Percentiles rank a stretch among this genome's conserved stretches.
Conservation (phyloP, 1,139 yeast species). For the Debaryomyces sp. region DNA sequence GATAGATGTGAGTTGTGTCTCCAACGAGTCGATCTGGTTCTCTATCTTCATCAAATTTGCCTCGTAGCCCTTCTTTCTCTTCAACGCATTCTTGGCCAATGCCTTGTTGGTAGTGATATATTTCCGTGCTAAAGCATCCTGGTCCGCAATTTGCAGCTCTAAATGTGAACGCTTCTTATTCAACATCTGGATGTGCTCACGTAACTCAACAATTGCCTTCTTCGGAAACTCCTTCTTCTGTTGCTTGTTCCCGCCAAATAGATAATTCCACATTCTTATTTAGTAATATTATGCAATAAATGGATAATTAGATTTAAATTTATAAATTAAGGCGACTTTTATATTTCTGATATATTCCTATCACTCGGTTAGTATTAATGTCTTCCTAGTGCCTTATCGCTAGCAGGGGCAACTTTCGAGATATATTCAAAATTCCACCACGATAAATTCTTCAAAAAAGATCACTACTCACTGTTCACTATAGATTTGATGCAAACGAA, state of each 20-base stretch:
- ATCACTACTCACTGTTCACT: not conserved
- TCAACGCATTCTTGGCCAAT: constrained; percentile 83
- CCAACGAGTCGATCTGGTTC: constrained; percentile 86
- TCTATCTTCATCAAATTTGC: constrained; percentile 77
- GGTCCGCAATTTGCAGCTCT: constrained; percentile 82
- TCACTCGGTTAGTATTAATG: not conserved
- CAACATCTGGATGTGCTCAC: constrained; percentile 87
- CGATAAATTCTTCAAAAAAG: not conserved
- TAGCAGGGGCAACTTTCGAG: constrained; percentile 4
- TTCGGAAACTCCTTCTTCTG: constrained; percentile 85
- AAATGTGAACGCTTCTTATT: constrained; percentile 82
- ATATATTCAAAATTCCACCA: not conserved
- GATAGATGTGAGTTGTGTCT: constrained; percentile 84
- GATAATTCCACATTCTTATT: constrained; percentile 66
- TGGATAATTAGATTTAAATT: not conserved
- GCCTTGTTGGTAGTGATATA: constrained; percentile 66
- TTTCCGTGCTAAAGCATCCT: constrained; percentile 79
- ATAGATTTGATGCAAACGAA: not conserved
- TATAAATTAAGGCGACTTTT: not conserved
- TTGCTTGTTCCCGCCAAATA: constrained; percentile 71
- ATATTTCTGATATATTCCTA: not conserved
- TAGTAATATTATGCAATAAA: not conserved
- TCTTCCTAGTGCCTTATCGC: constrained; percentile 1
- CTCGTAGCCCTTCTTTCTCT: constrained; percentile 84
- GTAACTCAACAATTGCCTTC: constrained; percentile 86